phyloP scores from a whole-genome alignment of 2,329 filamentous ascomycete species.

The Colletotrichum salicis region DNA sequence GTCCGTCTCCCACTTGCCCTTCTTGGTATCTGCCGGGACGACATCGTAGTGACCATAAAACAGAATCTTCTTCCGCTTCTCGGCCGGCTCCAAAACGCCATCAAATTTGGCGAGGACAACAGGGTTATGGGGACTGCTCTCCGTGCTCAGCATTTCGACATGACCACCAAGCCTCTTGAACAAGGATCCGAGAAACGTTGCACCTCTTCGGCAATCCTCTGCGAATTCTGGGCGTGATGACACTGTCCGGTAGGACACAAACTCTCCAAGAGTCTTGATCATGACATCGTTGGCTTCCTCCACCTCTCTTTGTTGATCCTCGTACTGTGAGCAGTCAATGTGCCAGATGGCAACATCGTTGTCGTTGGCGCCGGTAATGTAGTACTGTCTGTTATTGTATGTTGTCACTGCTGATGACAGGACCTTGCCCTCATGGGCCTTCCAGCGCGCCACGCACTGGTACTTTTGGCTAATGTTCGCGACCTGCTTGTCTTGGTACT shows the following conservation, averaged over 20 bases:
- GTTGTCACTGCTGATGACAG: constrained; percentile 82
- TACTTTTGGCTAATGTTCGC: constrained; percentile 80
- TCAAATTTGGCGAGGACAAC: constrained; percentile 93
- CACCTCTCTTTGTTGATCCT: constrained; percentile 39
- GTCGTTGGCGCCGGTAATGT: constrained; percentile 94
- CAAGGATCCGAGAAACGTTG: constrained; percentile 87
- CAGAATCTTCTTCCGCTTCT: constrained; percentile 82
- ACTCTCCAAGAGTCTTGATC: constrained; percentile 80
- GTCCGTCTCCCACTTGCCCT: constrained; percentile 85
- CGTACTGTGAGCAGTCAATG: constrained; percentile 52
- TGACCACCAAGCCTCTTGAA: constrained; percentile 93
- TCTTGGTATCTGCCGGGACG: constrained; percentile 85
- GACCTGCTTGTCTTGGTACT: constrained; percentile 59
- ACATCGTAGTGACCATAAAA: constrained; percentile 99
- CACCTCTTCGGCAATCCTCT: constrained; percentile 91
- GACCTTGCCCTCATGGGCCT: constrained; percentile 87
- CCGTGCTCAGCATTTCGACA: constrained; percentile 89
- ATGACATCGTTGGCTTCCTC: constrained; percentile 64
- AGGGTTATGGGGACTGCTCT: constrained; percentile 79
- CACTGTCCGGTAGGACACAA: constrained; percentile 91
- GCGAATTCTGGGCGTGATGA: constrained; percentile 87
- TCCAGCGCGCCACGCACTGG: constrained; percentile 80
- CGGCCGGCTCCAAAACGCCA: constrained; percentile 74
- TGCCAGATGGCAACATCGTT: constrained; percentile 91
- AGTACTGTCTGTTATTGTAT: constrained; percentile 79